These are phyloP conservation scores for Pichia cephalocereana DNA, from an alignment of 805 yeast species.

Conservation along the genomic window DNA sequence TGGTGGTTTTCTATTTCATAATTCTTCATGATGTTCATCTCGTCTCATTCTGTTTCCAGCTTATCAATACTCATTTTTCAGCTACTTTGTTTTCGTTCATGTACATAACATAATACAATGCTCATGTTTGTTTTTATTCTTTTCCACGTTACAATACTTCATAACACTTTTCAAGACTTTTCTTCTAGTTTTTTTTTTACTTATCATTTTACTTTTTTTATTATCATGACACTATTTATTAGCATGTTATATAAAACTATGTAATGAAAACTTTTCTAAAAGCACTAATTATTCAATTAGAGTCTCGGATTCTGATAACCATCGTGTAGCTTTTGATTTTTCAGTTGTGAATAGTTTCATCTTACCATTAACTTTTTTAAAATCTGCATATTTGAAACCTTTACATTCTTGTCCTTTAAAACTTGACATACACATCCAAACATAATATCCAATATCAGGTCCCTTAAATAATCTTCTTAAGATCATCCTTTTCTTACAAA, in stretches of 20 bases:
- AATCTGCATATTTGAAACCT: constrained; percentile 43
- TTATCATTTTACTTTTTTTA: no score
- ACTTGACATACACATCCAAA: constrained; percentile 54
- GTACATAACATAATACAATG: neutral
- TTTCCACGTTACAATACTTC: no score
- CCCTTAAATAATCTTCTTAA: constrained; percentile 45
- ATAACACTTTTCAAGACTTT: no score
- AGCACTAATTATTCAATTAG: neutral
- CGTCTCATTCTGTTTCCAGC: neutral
- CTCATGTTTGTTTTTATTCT: neutral
- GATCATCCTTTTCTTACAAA: constrained; percentile 36
- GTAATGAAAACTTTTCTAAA: neutral
- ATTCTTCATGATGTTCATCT: neutral
- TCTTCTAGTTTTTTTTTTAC: no score
- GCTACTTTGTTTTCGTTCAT: neutral
- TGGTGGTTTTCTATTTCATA: no score
- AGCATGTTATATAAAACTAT: neutral
- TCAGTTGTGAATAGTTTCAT: neutral
- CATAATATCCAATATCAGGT: constrained; percentile 44
- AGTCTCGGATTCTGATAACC: constrained; percentile 1
- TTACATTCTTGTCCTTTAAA: constrained; percentile 37
- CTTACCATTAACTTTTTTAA: constrained; percentile 23
- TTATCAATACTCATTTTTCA: no score
- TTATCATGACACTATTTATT: neutral
- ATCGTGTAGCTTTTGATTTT: constrained; percentile 2